Conservation (phyloP, 208 protist genomes). For the Lotmaria passim region DNA sequence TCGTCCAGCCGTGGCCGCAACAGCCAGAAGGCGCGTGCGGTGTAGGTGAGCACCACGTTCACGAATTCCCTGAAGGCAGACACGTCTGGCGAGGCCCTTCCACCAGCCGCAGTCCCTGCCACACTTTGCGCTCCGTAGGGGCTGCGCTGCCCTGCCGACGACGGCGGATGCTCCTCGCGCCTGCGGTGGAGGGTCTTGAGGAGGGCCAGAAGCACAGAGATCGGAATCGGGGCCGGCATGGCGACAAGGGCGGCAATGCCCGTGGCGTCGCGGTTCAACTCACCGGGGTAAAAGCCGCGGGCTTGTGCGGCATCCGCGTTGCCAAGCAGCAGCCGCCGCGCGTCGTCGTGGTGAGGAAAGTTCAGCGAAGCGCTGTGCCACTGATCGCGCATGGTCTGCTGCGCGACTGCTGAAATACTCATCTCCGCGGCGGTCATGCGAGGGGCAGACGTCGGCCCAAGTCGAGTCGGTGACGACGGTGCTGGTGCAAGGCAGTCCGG, state of each 20-base stretch:
- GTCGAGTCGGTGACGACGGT: not conserved
- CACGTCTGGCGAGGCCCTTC: no score
- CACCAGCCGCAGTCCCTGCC: not conserved
- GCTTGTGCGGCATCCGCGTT: not conserved
- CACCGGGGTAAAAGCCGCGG: slow-evolving; percentile 1
- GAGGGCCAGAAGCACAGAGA: slow-evolving; percentile 31
- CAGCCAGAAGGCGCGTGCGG: slow-evolving; percentile 69
- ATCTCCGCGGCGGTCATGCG: not conserved
- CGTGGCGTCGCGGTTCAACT: slow-evolving; percentile 22
- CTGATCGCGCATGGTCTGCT: slow-evolving; percentile 19
- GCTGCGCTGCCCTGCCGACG: not conserved
- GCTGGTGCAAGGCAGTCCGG: slow-evolving; percentile 18
- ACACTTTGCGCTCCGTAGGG: not conserved
- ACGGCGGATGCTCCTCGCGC: not conserved
- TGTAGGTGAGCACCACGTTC: slow-evolving; percentile 57
- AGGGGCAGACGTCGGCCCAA: not conserved
- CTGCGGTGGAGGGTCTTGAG: slow-evolving; percentile 17
- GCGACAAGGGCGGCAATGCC: slow-evolving; percentile 22
- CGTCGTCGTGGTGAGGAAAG: slow-evolving; percentile 40
- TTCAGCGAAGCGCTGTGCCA: slow-evolving; percentile 18
- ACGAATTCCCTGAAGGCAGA: slow-evolving; percentile 43
- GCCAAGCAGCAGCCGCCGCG: slow-evolving; percentile 10
- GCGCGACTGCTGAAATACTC: slow-evolving; percentile 19
- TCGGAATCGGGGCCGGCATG: slow-evolving; percentile 25
- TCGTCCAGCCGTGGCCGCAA: slow-evolving; percentile 61